Evolutionary conservation across 495 filamentous ascomycete genomes (phyloP).

Genomic region (Geoglossum glabrum): DNA sequence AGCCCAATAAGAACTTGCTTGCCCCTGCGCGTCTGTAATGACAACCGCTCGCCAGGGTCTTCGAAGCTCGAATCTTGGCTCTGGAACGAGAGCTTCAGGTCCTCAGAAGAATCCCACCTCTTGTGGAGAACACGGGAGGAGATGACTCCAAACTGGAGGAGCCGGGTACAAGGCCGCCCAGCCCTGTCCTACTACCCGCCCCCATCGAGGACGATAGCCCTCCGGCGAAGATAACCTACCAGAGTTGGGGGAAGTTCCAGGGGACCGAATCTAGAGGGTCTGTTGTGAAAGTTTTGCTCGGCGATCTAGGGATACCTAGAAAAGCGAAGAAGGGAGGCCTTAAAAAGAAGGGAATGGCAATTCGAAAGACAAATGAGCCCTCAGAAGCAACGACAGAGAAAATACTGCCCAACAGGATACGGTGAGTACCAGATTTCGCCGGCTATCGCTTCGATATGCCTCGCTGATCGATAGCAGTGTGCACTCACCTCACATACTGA

Average conservation of each 20-base stretch:
- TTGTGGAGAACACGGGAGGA: background rate
- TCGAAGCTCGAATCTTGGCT: background rate
- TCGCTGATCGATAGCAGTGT: background rate
- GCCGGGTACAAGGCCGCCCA: background rate
- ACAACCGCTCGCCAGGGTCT: background rate
- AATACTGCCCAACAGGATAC: background rate
- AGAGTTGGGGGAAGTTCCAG: background rate
- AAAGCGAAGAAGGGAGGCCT: background rate
- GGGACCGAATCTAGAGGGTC: background rate
- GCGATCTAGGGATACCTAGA: background rate
- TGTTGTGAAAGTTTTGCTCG: background rate
- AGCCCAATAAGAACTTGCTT: background rate
- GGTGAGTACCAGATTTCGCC: background rate
- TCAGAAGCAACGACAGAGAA: background rate
- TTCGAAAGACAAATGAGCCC: background rate
- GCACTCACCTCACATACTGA: background rate
- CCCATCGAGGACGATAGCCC: background rate
- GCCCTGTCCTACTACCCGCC: background rate
- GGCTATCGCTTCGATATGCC: background rate
- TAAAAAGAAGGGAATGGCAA: background rate
- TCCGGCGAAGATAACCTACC: background rate
- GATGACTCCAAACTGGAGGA: background rate
- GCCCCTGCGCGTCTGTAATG: background rate
- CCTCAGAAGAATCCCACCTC: background rate
- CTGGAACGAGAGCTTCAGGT: background rate